Evolutionary conservation across 495 filamentous ascomycete genomes (phyloP), one percentile per base, ranked within the genome.

Genomic region (Hyaloscypha variabilis): DNA sequence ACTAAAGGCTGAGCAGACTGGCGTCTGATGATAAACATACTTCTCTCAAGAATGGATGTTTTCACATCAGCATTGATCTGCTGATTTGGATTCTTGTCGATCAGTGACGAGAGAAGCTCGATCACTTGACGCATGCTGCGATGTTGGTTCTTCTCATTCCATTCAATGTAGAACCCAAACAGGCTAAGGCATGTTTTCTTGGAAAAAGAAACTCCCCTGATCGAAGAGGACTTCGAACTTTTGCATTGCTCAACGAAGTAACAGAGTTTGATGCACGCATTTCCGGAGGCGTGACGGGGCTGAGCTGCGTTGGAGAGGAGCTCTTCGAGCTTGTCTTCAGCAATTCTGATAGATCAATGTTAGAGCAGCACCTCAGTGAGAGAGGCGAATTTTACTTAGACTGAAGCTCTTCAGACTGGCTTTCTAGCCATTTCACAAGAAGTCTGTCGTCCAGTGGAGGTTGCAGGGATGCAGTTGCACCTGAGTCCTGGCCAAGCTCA

Each of bases 101-200:
- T 70, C 8, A 87, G 79, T 23, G 77, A 74, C 36, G 79, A 79
- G 59, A 91, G 73, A 51, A 86, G 81, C 67, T 85, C 79, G 53
- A 96, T 74, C 0, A 94, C 79, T 67, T 92, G 88, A 71, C 88
- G 87, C 82, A 93, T 83, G 30, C 91, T 88, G 59, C 92, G 89
- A 28, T 88, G 83, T 64, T 89, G 89, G 39, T 89, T 84, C 67
- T 87, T 85, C 67, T 94, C 90, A 66, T 86, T 92, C 76, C 87
- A 89, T 62, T 87, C 82, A 65, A 96, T 77, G 68, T 87, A 94
- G 57, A 90, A 85, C 17, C 87, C 76, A 71, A 95, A 91, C 4
- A 90, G 73, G 51, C 79, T 77, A 14, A 81, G 69, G 76, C 88
- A 91, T 11, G 81, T 79, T 19, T 72, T 68, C 25, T 84, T 71